A percentile compares a stretch with the other conserved stretches of the same genome.
These are phyloP conservation scores for Pichia eremophila DNA, from an alignment of 805 yeast genomes.

Conservation along the genomic window DNA sequence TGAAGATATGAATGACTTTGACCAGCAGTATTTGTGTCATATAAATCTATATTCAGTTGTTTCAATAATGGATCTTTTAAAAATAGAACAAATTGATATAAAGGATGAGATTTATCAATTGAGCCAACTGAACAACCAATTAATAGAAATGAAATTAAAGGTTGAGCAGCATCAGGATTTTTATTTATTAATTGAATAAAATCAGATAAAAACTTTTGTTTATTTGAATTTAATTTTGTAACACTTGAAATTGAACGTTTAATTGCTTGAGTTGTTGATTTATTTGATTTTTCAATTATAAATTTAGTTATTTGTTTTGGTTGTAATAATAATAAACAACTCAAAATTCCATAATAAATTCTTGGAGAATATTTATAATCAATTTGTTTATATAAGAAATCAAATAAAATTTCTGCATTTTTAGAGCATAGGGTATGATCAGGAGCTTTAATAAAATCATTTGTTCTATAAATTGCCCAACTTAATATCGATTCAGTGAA, in stretches of 20 bases:
- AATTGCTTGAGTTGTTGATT: constrained; percentile 15
- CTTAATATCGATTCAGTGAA: constrained; percentile 36
- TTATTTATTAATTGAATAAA: constrained; percentile 16
- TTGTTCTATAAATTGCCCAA: constrained; percentile 44
- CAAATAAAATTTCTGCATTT: constrained; percentile 30
- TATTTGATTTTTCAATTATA: constrained; percentile 14
- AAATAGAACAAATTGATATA: constrained; percentile 22
- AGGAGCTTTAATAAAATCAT: constrained; percentile 29
- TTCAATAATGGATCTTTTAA: constrained; percentile 17
- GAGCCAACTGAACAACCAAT: constrained; percentile 25
- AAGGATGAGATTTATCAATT: constrained; percentile 18
- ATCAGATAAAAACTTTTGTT: constrained; percentile 22
- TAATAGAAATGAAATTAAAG: constrained; percentile 24
- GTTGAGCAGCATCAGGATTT: constrained; percentile 21
- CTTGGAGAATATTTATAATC: constrained; percentile 23
- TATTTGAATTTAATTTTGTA: constrained; percentile 8
- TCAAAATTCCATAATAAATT: constrained; percentile 25
- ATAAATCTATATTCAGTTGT: constrained; percentile 24
- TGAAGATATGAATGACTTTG: no score
- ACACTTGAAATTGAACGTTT: constrained; percentile 18
- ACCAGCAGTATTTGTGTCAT: constrained; percentile 1
- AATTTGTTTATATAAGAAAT: constrained; percentile 21
- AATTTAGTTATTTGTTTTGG: constrained; percentile 25
- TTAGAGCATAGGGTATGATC: constrained; percentile 8
- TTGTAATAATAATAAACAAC: constrained; percentile 25